Percentiles rank a stretch among this genome's conserved stretches.
These are phyloP conservation scores for Scytalidium sp. DNA, from an alignment of 2,329 filamentous ascomycete species.

Conservation along the genomic window DNA sequence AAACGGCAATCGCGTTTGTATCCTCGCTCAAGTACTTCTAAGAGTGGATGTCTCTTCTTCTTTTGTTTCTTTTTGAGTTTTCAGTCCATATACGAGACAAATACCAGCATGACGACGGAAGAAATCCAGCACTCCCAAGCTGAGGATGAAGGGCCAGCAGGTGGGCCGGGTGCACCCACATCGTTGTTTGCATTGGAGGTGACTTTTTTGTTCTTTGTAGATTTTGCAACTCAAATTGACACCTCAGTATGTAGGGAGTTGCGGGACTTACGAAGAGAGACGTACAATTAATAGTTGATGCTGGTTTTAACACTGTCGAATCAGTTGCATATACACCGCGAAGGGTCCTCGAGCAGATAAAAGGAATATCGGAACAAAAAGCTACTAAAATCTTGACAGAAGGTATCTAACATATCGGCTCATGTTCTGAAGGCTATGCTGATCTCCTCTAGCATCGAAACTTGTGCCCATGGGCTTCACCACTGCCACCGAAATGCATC, in stretches of 20 bases:
- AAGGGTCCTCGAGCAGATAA: constrained; percentile 86
- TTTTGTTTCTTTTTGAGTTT: no score
- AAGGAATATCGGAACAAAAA: constrained; percentile 97
- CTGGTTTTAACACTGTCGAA: constrained; percentile 93
- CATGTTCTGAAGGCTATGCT: neutral
- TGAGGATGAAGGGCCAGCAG: constrained; percentile 69
- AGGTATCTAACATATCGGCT: constrained; percentile 48
- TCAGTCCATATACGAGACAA: neutral
- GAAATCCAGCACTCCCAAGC: constrained; percentile 62
- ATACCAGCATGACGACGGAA: constrained; percentile 25
- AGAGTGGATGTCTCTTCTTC: no score
- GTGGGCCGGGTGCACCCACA: constrained; percentile 90
- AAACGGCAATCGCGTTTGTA: no score
- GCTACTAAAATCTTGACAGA: constrained; percentile 87
- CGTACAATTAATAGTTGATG: constrained; percentile 88
- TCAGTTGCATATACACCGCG: constrained; percentile 89
- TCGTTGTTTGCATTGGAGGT: constrained; percentile 85
- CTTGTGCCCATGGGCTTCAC: constrained; percentile 99
- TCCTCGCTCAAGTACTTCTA: no score
- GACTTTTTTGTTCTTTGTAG: constrained; percentile 21
- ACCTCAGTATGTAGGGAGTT: constrained; percentile 62
- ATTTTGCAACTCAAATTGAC: neutral
- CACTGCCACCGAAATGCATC: constrained; percentile 98
- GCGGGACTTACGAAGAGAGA: constrained; percentile 91
- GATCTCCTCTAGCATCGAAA: constrained; percentile 68